Base-by-base conservation (phyloP, 371 early-diverging fungal genomes). In the Rhizomucor pusillus region DNA sequence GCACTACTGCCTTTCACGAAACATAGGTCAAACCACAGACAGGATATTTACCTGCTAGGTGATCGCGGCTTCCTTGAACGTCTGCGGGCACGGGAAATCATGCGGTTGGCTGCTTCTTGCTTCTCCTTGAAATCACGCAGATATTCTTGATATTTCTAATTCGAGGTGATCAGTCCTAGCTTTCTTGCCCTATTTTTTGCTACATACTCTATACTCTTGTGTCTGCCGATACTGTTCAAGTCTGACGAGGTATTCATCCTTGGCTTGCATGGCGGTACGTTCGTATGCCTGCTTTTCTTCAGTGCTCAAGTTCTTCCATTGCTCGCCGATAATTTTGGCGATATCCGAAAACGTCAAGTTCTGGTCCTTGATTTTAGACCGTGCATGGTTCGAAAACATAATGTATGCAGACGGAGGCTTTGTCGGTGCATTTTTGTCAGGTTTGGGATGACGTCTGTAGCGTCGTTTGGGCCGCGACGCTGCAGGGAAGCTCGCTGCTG, bases 401-500 rank as follows among this genome's bases (percentile, higher is more conserved):
- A 82, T 75, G 53, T 82, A 82, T 9, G 82, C 82, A 5, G 82
- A 81, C 4, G 67, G 66, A 0, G 82, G 82, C 33, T 82, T 82
- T 6, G 63, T 56, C 13, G 82, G 82, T 1, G 77, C 81, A 50
- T 80, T 68, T 24, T 69, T 66, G 50, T 82, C 82, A 4, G 68
- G 63, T 46, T 79, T 80, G 5, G 82, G 77, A 50, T 79, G 81
- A 9, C 82, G 69, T 43, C 71, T 58, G 40, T 82, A 80, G 43
- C 76, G 73, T 23, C 82, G 52, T 47, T 57, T 48, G 14, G 52
- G 52, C 35, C 47, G 39, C 25, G 43, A 22, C 35, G 37, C 14
- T 50, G 35, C 14, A 22, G 6, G 23, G 3, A 29, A 29, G n/a
- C n/a, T n/a, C 35, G 37, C 14, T 50, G 35, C 14, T 22, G 6